phyloP scores from a whole-genome alignment of 1,139 yeast species.

The Suhomyces chickasaworum region DNA sequence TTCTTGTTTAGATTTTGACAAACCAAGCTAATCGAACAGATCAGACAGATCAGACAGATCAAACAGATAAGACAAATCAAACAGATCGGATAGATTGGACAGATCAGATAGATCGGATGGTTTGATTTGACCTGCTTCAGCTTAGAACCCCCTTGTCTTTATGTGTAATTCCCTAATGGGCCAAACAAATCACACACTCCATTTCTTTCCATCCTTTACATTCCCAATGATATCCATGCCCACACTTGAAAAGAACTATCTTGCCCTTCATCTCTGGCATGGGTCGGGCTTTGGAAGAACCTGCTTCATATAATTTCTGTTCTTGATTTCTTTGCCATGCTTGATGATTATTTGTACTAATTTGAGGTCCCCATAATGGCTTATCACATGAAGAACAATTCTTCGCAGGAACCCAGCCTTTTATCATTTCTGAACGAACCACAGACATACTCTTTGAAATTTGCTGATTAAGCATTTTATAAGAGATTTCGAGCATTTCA shows the following conservation, averaged over 20 bases:
- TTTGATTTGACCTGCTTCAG: too few species aligned
- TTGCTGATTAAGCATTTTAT: constrained; percentile 56
- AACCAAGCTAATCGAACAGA: too few species aligned
- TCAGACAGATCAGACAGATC: too few species aligned
- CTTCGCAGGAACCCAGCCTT: constrained; percentile 62
- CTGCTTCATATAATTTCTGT: constrained; percentile 13
- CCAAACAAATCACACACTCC: constrained; percentile 15
- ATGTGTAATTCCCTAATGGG: neutral
- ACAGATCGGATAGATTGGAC: too few species aligned
- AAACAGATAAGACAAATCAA: too few species aligned
- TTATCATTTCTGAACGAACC: constrained; percentile 40
- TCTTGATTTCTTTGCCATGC: constrained; percentile 52
- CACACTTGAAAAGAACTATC: constrained; percentile 40
- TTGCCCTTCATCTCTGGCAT: constrained; percentile 15
- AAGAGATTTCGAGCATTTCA: constrained; percentile 54
- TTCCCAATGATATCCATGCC: constrained; percentile 67
- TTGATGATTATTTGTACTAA: constrained; percentile 40
- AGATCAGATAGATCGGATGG: too few species aligned
- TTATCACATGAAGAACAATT: constrained; percentile 75
- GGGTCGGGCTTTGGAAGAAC: constrained; percentile 10
- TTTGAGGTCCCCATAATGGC: constrained; percentile 61
- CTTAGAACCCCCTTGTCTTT: too few species aligned
- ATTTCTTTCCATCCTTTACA: constrained; percentile 44
- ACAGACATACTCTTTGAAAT: constrained; percentile 47
- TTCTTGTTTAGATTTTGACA: too few species aligned